Evolutionary conservation across 2,329 filamentous ascomycete species (phyloP).

Genomic region (Beauveria sp.): DNA sequence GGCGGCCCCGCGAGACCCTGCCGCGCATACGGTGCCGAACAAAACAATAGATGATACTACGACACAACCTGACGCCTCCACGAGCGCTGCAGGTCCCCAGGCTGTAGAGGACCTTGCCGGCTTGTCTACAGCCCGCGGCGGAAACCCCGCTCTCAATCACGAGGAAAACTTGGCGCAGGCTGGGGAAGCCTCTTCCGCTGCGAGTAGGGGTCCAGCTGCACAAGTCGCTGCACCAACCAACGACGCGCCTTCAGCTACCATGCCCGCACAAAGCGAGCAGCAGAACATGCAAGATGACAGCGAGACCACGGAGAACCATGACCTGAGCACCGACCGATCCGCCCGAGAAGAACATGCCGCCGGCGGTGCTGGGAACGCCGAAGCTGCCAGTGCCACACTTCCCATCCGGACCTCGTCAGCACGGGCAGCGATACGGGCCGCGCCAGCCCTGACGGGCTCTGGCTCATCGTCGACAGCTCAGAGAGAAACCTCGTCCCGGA

Average conservation of each 20-base stretch:
- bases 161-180: slow-evolving; percentile 37
- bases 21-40: background rate
- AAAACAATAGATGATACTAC: background rate
- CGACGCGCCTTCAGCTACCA: slow-evolving; percentile 19
- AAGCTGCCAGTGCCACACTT: slow-evolving; percentile 8
- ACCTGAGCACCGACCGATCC: background rate
- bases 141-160: slow-evolving; percentile 30
- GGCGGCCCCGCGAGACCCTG: slow-evolving; percentile 9
- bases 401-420: slow-evolving; percentile 16
- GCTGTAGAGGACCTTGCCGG: background rate
- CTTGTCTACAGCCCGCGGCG: slow-evolving; percentile 28
- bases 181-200: slow-evolving; percentile 40
- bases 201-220: slow-evolving; percentile 18
- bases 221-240: slow-evolving; percentile 14
- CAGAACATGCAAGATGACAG: background rate
- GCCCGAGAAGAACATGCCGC: background rate
- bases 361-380: background rate
- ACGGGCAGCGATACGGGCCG: background rate
- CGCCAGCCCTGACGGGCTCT: background rate
- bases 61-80: background rate
- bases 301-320: background rate
- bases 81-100: background rate
- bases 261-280: slow-evolving; percentile 5
- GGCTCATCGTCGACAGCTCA: background rate
- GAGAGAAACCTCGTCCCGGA: background rate